Conservation (phyloP, 106 monocot species). For the Dioscorea dumetorum region DNA sequence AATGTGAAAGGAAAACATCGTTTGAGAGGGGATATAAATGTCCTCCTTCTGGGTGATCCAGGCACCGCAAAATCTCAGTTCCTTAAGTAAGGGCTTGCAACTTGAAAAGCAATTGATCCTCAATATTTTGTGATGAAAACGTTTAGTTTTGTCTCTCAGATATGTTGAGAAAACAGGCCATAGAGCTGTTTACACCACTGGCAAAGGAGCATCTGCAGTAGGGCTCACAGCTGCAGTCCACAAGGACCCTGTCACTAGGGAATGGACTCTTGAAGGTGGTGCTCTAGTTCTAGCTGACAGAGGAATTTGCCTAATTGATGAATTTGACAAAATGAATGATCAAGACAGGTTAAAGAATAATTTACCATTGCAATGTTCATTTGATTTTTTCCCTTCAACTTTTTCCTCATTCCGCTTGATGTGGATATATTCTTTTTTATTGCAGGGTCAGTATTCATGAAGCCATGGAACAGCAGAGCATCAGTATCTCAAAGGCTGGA, state of each 20-base stretch:
- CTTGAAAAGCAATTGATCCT: background rate
- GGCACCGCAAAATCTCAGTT: slow-evolving; percentile 99
- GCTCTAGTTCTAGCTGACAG: slow-evolving; percentile 97
- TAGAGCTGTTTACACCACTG: slow-evolving; percentile 98
- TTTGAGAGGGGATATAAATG: slow-evolving; percentile 93
- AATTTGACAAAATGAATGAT: slow-evolving; percentile 99
- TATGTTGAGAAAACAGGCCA: slow-evolving; percentile 98
- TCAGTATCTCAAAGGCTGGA: slow-evolving; percentile 99
- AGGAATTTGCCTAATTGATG: slow-evolving; percentile 96
- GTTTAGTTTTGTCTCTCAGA: slow-evolving; percentile 18
- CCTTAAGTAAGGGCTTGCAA: slow-evolving; percentile 73
- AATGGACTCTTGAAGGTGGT: slow-evolving; percentile 99
- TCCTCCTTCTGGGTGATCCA: slow-evolving; percentile 97
- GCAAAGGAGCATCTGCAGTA: slow-evolving; percentile 98
- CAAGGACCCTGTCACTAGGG: slow-evolving; percentile 95
- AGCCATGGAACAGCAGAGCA: slow-evolving; percentile 99
- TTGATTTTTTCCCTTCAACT: background rate
- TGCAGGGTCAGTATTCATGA: slow-evolving; percentile 98
- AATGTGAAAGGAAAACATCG: slow-evolving; percentile 98
- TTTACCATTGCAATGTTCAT: background rate
- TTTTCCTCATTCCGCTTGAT: background rate
- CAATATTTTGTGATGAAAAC: background rate
- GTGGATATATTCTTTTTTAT: background rate
- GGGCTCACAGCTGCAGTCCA: slow-evolving; percentile 98
- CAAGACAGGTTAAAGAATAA: slow-evolving; percentile 71